These are phyloP conservation scores for Trichothecium roseum DNA, from an alignment of 2,329 filamentous ascomycete species.

Conservation along the genomic window DNA sequence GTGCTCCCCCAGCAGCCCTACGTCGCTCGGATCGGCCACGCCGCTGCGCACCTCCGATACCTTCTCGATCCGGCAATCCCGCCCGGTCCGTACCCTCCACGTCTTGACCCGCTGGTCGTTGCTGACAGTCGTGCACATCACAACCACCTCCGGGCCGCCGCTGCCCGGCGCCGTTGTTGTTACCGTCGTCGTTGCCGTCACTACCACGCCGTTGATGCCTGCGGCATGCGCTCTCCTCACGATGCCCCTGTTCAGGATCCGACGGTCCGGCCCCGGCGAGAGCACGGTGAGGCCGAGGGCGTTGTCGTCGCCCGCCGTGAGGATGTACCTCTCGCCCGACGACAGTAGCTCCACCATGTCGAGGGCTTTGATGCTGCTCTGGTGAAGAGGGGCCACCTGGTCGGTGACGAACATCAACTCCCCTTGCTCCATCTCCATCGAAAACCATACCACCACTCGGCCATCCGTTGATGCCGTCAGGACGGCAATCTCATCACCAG, in stretches of 20 bases:
- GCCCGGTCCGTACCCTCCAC: constrained; percentile 33
- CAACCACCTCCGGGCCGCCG: constrained; percentile 7
- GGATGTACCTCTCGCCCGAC: constrained; percentile 26
- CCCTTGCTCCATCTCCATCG: constrained; percentile 1
- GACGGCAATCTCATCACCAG: constrained; percentile 23
- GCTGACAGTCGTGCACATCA: constrained; percentile 34
- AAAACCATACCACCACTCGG: constrained; percentile 52
- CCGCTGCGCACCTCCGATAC: constrained; percentile 39
- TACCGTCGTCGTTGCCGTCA: no score
- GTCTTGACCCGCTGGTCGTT: constrained; percentile 53
- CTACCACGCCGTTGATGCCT: constrained; percentile 51
- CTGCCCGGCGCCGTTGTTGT: no score
- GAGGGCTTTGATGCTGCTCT: constrained; percentile 67
- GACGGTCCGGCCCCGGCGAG: constrained; percentile 7
- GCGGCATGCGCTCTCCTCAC: constrained; percentile 54
- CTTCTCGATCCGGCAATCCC: constrained; percentile 22
- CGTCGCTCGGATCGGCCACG: constrained; percentile 48
- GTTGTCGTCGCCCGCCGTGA: constrained; percentile 85
- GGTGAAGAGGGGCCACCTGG: constrained; percentile 49
- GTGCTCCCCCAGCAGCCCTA: constrained; percentile 26
- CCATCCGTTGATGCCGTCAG: constrained; percentile 78
- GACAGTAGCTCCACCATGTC: constrained; percentile 22
- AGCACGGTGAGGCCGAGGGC: constrained; percentile 50
- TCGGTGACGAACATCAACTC: constrained; percentile 15
- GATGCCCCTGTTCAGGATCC: constrained; percentile 13